These are phyloP conservation scores for Coemansia sp. DNA, from an alignment of 192 early-diverging fungal genomes.

Conservation along the genomic window DNA sequence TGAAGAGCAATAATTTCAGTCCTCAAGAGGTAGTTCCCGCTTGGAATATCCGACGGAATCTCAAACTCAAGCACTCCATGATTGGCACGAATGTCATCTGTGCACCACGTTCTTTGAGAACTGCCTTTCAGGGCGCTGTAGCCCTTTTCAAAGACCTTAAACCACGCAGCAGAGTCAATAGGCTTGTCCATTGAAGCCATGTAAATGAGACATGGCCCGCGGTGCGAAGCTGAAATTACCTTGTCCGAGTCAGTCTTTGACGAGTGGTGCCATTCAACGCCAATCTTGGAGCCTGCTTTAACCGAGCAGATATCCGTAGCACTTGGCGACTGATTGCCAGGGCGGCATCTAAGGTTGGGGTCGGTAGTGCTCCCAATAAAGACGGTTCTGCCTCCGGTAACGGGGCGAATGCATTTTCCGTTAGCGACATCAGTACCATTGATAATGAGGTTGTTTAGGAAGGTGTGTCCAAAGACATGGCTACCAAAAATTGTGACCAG, in stretches of 20 bases:
- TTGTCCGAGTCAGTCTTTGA: background rate
- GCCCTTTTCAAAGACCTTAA: slow-evolving; percentile 1
- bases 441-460: background rate
- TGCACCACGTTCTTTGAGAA: background rate
- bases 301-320: background rate
- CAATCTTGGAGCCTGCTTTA: background rate
- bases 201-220: slow-evolving; percentile 1
- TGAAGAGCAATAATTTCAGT: background rate
- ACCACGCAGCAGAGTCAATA: background rate
- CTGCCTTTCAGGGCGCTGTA: background rate
- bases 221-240: background rate
- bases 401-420: background rate
- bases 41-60: background rate
- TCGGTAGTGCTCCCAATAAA: background rate
- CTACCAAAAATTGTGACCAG: background rate
- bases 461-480: background rate
- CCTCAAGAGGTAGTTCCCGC: background rate
- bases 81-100: background rate
- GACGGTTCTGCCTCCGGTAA: background rate
- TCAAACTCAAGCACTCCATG: background rate
- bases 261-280: background rate
- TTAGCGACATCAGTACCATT: background rate
- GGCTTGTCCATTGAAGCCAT: background rate
- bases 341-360: background rate
- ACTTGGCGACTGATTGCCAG: background rate